These are phyloP conservation scores for Zymoseptoria tritici DNA, from an alignment of 2,329 filamentous ascomycete genomes.

Conservation along the genomic window DNA sequence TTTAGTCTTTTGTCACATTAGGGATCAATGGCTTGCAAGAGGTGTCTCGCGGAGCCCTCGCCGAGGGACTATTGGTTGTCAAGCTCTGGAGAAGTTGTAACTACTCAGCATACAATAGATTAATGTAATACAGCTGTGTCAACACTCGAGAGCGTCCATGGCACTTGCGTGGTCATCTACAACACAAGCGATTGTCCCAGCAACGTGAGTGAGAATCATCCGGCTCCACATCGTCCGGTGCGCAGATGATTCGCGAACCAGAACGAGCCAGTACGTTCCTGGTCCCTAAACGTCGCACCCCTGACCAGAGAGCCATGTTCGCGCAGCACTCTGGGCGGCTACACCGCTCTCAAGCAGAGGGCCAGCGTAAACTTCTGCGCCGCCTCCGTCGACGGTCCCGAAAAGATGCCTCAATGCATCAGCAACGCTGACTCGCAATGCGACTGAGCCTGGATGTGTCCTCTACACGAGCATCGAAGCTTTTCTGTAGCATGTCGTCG, in stretches of 20 bases:
- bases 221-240: too few relatives aligned
- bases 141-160: background rate
- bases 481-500: too few relatives aligned
- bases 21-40: background rate
- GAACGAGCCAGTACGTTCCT: too few relatives aligned
- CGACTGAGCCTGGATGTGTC: too few relatives aligned
- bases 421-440: constrained; percentile 5
- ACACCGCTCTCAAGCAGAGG: constrained; percentile 9
- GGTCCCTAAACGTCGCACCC: too few relatives aligned
- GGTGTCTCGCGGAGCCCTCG: background rate
- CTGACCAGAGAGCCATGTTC: constrained; percentile 7
- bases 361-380: constrained; percentile 7
- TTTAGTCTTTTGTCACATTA: background rate
- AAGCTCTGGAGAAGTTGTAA: background rate
- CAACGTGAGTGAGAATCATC: too few relatives aligned
- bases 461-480: too few relatives aligned
- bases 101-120: background rate
- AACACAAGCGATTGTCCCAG: too few relatives aligned
- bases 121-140: background rate
- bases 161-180: too few relatives aligned
- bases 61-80: background rate
- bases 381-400: constrained; percentile 10
- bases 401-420: constrained; percentile 11
- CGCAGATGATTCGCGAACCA: too few relatives aligned
- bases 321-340: constrained; percentile 4